A percentile compares a stretch with the other conserved stretches of the same genome.
phyloP scores from a whole-genome alignment of 2,329 filamentous ascomycete genomes.

The Penicillium rolfsii region DNA sequence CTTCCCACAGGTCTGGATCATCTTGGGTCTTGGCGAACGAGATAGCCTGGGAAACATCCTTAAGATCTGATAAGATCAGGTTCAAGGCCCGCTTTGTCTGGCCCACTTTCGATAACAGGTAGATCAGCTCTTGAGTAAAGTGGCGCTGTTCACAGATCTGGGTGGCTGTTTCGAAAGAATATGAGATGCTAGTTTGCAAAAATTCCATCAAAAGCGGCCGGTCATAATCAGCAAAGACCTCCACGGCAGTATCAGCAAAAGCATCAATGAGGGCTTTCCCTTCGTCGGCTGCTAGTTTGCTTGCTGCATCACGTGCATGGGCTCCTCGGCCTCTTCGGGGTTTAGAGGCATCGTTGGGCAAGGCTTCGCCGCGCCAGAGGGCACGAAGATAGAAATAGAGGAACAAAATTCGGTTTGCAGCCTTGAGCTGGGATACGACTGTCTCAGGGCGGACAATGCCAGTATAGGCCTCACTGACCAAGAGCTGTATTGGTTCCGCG shows the following conservation, averaged over 20 bases:
- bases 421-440: conserved; percentile 77
- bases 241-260: conserved; percentile 83
- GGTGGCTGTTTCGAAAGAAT: conserved; percentile 76
- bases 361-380: conserved; percentile 77
- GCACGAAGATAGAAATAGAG: conserved; percentile 89
- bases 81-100: conserved; percentile 89
- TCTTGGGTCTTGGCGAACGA: conserved; percentile 92
- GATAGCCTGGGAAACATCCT: conserved; percentile 90
- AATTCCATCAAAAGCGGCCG: conserved; percentile 82
- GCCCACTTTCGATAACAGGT: conserved; percentile 91
- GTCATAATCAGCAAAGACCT: conserved; percentile 84
- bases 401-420: conserved; percentile 70
- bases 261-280: conserved; percentile 75
- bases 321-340: conserved; percentile 42
- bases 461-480: conserved; percentile 88
- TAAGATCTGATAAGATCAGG: conserved; percentile 90
- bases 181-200: conserved; percentile 79
- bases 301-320: conserved; percentile 46
- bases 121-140: conserved; percentile 92
- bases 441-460: conserved; percentile 78
- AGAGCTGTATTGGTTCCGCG: conserved; percentile 78
- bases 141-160: conserved; percentile 76
- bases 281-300: conserved; percentile 57
- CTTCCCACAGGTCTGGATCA: conserved; percentile 91
- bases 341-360: conserved; percentile 45